phyloP scores from a whole-genome alignment of 208 protist species.

The Herpetomonas muscarum region DNA sequence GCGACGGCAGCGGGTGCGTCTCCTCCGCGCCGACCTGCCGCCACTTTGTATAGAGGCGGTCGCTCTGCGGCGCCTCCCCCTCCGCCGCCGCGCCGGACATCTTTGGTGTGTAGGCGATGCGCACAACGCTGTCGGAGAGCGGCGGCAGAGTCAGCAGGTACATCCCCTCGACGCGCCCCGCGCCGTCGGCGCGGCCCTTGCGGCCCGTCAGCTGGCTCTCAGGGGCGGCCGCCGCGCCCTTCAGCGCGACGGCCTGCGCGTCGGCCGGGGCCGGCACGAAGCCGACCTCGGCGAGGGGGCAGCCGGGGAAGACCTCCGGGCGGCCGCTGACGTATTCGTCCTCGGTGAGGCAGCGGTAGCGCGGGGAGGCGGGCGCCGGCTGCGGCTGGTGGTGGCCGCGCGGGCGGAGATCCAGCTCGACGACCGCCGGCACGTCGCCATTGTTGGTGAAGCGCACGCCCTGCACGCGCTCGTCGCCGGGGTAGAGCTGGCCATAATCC shows the following conservation, averaged over 20 bases:
- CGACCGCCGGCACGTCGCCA: conserved; percentile 71
- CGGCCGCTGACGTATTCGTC: conserved; percentile 1
- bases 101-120: conserved; percentile 30
- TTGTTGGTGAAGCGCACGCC: conserved; percentile 74
- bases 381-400: conserved; percentile 32
- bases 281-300: conserved; percentile 10
- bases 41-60: conserved; percentile 55
- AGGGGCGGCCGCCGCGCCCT: background rate
- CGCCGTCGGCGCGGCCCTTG: background rate
- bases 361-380: background rate
- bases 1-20: conserved; percentile 55
- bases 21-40: conserved; percentile 69
- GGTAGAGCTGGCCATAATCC: conserved; percentile 84
- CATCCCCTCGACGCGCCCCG: conserved; percentile 1
- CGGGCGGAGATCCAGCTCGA: conserved; percentile 69
- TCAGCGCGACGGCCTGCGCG: background rate
- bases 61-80: background rate
- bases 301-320: background rate
- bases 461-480: conserved; percentile 47
- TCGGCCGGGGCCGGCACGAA: background rate
- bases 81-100: background rate
- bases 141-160: conserved; percentile 27
- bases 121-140: conserved; percentile 15
- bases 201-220: too few relatives aligned
- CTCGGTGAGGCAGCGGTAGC: background rate